Evolutionary conservation across 768 basidiomycete species (phyloP), one percentile per base, ranked within the genome.

Genomic region (Lactarius pseudohatsudake): DNA sequence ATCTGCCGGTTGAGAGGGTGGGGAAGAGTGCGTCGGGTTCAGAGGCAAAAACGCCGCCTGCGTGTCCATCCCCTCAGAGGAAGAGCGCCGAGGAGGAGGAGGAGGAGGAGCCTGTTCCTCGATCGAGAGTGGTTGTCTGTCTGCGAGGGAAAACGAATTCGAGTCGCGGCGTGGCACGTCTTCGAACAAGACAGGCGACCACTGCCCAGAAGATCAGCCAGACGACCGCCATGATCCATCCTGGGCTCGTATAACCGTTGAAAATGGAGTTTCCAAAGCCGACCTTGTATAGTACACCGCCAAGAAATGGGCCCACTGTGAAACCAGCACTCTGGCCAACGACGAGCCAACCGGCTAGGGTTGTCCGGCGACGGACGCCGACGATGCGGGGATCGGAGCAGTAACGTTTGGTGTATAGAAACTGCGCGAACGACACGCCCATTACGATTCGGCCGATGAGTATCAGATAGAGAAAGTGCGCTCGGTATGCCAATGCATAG

Each of bases 321-420:
- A 88, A 82, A 0, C 88, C 87, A 3, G 84, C 65, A 9, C 81
- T 86, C 71, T 89, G 87, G 0, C 86, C 85, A 2, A 88, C 76
- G 36, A 89, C 87, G 26, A 86, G 76, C 82, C 82, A 87, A 20
- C 84, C 81, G 4, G 85, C 85, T 20, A 88, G 81, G 0, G 83
- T 86, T 13, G 86, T 89, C 40, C 87, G 79, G 30, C 84, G 79
- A 34, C 86, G 83, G 30, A 88, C 74, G 32, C 88, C 86, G 50
- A 90, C 85, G 62, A 90, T 81, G 20, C 84, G 83, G 4, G 85
- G 82, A 73, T 90, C 89, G n/a, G 81, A 82, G 73, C 88, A 90
- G 72, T 86, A 90, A 16, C 85, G 81, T 70, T 88, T 89, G 70
- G 75, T 77, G 75, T 88, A 89, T 86, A 91, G 84, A 78, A 84